Evolutionary conservation across 129 eudicot species (phyloP), one percentile per base, ranked within the genome.

Genomic region (Pittosporum tobira): DNA sequence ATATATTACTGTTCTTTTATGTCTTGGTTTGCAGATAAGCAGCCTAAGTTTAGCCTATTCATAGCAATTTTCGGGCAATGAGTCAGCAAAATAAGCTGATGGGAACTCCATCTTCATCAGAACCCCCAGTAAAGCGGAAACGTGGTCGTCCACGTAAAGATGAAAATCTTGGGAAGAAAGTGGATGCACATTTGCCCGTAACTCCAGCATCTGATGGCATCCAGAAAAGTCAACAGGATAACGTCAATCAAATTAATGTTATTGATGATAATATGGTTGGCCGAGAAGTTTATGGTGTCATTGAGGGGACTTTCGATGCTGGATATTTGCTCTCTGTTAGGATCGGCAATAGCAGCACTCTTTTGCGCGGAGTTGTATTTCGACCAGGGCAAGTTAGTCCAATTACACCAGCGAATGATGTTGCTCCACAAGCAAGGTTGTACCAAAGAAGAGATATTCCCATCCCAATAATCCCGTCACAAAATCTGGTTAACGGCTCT

Each of bases 141-240:
- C 91, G 94, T 57, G 96, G 96, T 22, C 90, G 91, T 25, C 96
- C 96, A 11, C 74, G 94, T 3, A 88, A 88, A 64, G 96, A 88
- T 53, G 94, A 72, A 6, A 74, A 40, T 61, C 49, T 71, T 52
- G 47, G 48, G 43, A 68, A 66, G 51, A 69, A 56, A 19, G 82
- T 55, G 52, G 75, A 58, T 55, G 30, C 71, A 50, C 73, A 71
- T 16, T 40, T 73, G 19, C 78, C 74, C 9, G 59, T 50, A 28
- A 51, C 57, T 7, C 43, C 77, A 24, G 57, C 76, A 51, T 26
- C 76, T 9, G 61, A 77, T 23, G 49, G 46, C 60, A 55, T 65
- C 3, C 67, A 45, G 50, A 65, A 36, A 45, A 64, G 16, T 11
- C 77, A 63, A 37, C 43, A 54, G 10, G 48, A 51, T 46, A 58